These are phyloP conservation scores for Tricholoma hemisulphureum DNA, from an alignment of 768 basidiomycete species.

Conservation along the genomic window DNA sequence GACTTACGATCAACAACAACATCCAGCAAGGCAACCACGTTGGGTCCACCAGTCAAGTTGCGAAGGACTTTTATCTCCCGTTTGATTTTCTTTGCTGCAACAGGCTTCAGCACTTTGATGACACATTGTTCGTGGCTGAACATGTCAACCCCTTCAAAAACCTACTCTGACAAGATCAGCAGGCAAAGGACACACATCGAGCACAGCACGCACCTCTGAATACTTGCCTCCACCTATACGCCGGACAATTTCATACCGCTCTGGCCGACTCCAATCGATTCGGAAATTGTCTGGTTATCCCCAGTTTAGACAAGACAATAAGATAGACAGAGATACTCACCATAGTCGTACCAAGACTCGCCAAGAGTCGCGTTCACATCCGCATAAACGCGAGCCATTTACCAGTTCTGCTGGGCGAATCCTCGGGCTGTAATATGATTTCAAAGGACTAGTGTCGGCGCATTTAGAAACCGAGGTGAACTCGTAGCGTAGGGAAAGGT, in stretches of 20 bases:
- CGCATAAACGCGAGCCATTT: constrained; percentile 52
- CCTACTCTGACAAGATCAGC: constrained; percentile 28
- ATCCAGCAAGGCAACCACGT: constrained; percentile 63
- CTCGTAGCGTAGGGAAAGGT: not conserved
- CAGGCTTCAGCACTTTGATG: constrained; percentile 74
- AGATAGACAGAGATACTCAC: constrained; percentile 30
- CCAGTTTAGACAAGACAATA: not conserved
- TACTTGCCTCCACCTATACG: constrained; percentile 67
- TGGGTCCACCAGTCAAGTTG: constrained; percentile 69
- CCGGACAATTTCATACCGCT: constrained; percentile 63
- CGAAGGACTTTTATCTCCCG: constrained; percentile 73
- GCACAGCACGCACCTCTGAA: constrained; percentile 46
- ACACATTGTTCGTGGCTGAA: constrained; percentile 53
- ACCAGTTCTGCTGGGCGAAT: constrained; percentile 9
- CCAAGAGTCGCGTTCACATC: constrained; percentile 60
- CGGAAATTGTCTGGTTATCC: constrained; percentile 48
- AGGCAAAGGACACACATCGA: not conserved
- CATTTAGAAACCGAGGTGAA: not conserved
- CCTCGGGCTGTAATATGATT: constrained; percentile 5
- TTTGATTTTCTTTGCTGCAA: constrained; percentile 70
- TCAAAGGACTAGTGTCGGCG: not conserved
- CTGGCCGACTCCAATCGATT: constrained; percentile 65
- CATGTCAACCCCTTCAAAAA: constrained; percentile 60
- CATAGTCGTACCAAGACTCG: constrained; percentile 62
- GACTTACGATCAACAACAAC: constrained; percentile 57